A percentile compares a stretch with the other conserved stretches of the same genome.
These are phyloP conservation scores for Fraxinus baroniana DNA, from an alignment of 305 asterid genomes.

Conservation along the genomic window DNA sequence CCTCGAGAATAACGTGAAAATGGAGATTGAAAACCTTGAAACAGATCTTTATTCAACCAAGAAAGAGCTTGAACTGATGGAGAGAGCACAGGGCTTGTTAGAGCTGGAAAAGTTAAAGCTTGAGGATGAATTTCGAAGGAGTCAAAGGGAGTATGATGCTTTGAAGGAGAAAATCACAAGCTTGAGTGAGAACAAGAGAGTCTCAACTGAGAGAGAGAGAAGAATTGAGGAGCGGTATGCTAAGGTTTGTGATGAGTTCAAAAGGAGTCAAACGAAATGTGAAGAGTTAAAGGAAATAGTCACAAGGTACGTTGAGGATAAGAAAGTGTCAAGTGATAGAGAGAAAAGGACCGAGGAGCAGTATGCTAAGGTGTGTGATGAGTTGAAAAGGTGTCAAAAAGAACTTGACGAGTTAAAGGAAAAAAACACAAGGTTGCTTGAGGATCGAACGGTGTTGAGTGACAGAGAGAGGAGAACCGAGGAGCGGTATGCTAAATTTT, in stretches of 20 bases:
- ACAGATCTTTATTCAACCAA: conserved; percentile 1
- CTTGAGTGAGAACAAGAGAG: conserved; percentile 16
- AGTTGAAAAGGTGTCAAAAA: background rate
- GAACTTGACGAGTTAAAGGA: conserved; percentile 18
- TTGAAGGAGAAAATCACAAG: conserved; percentile 10
- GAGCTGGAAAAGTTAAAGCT: conserved; percentile 23
- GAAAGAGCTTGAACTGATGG: conserved; percentile 17
- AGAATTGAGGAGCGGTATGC: background rate
- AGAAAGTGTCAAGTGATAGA: background rate
- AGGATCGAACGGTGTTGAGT: background rate
- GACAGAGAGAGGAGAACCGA: background rate
- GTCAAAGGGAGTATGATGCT: conserved; percentile 12
- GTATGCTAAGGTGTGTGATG: background rate
- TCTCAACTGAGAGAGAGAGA: conserved; percentile 2
- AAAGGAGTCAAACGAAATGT: background rate
- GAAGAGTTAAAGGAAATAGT: conserved; percentile 12
- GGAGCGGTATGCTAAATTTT: background rate
- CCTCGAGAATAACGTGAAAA: conserved; percentile 20
- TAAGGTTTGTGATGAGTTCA: background rate
- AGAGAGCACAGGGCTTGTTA: background rate
- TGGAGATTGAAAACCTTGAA: conserved; percentile 21
- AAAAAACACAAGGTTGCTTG: background rate
- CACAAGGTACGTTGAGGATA: conserved; percentile 7
- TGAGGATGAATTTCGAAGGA: conserved; percentile 7
- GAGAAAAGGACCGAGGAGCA: background rate